Evolutionary conservation across 2,329 filamentous ascomycete species (phyloP).

Genomic region (Eutypa lata): DNA sequence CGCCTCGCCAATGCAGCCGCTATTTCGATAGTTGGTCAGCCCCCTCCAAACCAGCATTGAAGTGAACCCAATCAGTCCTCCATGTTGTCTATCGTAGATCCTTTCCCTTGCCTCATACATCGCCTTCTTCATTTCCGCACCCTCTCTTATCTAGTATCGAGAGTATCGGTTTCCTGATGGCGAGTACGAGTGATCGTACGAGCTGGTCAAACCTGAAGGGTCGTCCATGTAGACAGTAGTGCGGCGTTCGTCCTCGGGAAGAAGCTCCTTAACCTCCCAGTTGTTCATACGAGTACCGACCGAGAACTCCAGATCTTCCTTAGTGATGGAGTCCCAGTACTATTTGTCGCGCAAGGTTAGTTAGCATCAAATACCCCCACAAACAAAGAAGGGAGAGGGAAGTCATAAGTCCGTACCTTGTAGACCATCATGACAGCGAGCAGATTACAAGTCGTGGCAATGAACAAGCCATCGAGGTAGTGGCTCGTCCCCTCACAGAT

Average conservation of each 20-base stretch:
- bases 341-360: conserved; percentile 38
- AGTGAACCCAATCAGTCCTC: background rate
- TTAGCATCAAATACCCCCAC: conserved; percentile 24
- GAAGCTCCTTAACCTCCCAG: conserved; percentile 94
- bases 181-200: conserved; percentile 49
- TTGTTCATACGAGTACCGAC: conserved; percentile 94
- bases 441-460: conserved; percentile 90
- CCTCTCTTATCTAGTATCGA: conserved; percentile 27
- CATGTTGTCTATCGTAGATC: background rate
- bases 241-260: conserved; percentile 76
- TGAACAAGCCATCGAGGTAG: conserved; percentile 91
- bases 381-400: conserved; percentile 3
- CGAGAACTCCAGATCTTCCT: conserved; percentile 96
- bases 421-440: conserved; percentile 99
- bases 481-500: conserved; percentile 85
- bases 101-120: no score
- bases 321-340: conserved; percentile 99
- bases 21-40: background rate
- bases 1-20: conserved; percentile 21
- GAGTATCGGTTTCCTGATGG: conserved; percentile 31
- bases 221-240: conserved; percentile 70
- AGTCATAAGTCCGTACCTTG: conserved; percentile 60
- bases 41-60: background rate
- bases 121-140: background rate
- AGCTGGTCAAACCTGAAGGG: conserved; percentile 47